Evolutionary conservation across 306 rosid genomes (phyloP).

Genomic region (Sesbania bispinosa): DNA sequence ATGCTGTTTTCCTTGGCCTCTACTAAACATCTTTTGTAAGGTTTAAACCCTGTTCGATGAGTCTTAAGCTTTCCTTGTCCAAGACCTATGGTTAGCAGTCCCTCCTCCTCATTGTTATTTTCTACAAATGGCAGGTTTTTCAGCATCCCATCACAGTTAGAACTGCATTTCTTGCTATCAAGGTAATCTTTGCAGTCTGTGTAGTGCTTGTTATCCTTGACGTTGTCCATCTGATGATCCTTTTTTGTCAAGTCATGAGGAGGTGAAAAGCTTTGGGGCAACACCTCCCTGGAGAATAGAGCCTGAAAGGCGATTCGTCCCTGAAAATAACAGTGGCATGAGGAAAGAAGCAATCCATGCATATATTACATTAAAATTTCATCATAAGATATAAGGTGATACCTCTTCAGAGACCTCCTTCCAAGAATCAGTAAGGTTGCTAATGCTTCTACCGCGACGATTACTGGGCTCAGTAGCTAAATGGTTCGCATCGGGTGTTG

Average conservation of each 20-base stretch:
- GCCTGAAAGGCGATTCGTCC: constrained; percentile 91
- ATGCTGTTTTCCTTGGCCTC: constrained; percentile 66
- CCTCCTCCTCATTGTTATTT: constrained; percentile 48
- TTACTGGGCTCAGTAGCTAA: constrained; percentile 48
- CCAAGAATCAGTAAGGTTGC: constrained; percentile 72
- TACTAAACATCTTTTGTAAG: constrained; percentile 85
- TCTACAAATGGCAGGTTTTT: constrained; percentile 27
- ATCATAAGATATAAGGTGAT: constrained; percentile 12
- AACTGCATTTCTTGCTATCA: constrained; percentile 38
- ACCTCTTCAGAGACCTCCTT: constrained; percentile 96
- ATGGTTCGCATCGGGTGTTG: constrained; percentile 50
- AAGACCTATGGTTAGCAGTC: constrained; percentile 64
- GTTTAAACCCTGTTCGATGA: constrained; percentile 86
- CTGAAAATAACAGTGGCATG: constrained; percentile 38
- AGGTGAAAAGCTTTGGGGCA: constrained; percentile 95
- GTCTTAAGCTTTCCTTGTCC: constrained; percentile 62
- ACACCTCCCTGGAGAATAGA: constrained; percentile 72
- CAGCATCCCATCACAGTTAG: constrained; percentile 32
- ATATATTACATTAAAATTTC: constrained; percentile 7
- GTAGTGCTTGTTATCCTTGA: constrained; percentile 31
- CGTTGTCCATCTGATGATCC: constrained; percentile 34
- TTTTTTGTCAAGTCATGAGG: constrained; percentile 39
- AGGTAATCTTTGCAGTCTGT: constrained; percentile 35
- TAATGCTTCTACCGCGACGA: constrained; percentile 54
- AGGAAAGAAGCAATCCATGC: constrained; percentile 29